A percentile compares a stretch with the other conserved stretches of the same genome.
Conservation (phyloP, 2,329 filamentous ascomycete species). For the Alternaria gansuensis region DNA sequence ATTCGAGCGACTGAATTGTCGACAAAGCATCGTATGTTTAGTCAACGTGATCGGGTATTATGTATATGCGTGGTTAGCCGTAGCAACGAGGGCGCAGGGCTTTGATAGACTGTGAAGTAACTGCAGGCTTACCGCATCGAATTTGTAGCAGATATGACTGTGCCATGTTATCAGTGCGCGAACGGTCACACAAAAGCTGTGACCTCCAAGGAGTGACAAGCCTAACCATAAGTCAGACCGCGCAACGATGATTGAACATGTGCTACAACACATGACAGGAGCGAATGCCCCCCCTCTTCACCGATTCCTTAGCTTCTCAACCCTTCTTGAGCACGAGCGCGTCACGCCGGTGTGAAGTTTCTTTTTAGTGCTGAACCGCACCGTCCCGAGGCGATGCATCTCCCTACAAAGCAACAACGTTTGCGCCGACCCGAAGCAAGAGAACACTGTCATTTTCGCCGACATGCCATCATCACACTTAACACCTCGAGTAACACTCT, state of each 20-base stretch:
- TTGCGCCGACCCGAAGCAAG: neutral
- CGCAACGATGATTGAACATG: too few species aligned
- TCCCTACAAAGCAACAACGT: neutral
- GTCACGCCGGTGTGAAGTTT: conserved; percentile 2
- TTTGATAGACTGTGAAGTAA: neutral
- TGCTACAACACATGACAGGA: neutral
- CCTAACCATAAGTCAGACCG: neutral
- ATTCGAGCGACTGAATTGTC: too few species aligned
- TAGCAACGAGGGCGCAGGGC: too few species aligned
- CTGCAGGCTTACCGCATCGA: accelerated
- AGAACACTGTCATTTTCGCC: neutral
- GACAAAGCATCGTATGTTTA: too few species aligned
- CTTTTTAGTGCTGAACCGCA: conserved; percentile 1
- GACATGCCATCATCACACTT: conserved; percentile 1
- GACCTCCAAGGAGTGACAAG: neutral
- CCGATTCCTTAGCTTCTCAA: neutral
- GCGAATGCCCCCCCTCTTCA: neutral
- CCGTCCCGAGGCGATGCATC: neutral
- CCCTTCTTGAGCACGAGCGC: neutral
- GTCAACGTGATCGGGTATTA: too few species aligned
- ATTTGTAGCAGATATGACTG: neutral
- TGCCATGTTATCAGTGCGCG: neutral
- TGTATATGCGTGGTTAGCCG: too few species aligned
- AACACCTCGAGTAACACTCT: conserved; percentile 4
- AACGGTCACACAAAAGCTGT: neutral